These are phyloP conservation scores for Halophytophthora batemanensis DNA, from an alignment of 352 stramenopile genomes.

Conservation along the genomic window DNA sequence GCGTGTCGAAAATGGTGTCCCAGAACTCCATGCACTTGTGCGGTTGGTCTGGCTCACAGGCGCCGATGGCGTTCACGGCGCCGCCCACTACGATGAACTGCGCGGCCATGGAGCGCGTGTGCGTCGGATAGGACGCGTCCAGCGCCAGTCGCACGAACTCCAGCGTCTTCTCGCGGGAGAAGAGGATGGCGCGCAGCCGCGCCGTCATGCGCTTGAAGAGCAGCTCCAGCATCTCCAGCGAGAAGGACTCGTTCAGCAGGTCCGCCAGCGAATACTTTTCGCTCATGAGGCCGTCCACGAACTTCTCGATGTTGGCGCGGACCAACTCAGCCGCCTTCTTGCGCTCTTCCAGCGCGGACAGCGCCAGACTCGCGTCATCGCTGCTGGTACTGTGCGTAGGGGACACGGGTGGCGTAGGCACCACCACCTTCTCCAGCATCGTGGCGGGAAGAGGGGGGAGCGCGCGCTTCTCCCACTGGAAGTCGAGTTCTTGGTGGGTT, in stretches of 20 bases:
- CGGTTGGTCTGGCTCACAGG: slow-evolving; percentile 36
- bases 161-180: slow-evolving; percentile 62
- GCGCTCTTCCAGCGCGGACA: slow-evolving; percentile 30
- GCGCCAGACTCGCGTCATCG: slow-evolving; percentile 21
- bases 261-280: slow-evolving; percentile 54
- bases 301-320: slow-evolving; percentile 75
- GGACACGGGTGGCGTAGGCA: slow-evolving; percentile 25
- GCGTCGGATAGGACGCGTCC: slow-evolving; percentile 41
- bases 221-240: slow-evolving; percentile 80
- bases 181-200: slow-evolving; percentile 70
- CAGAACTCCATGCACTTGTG: slow-evolving; percentile 66
- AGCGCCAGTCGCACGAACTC: slow-evolving; percentile 72
- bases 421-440: slow-evolving; percentile 29
- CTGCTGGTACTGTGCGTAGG: slow-evolving; percentile 19
- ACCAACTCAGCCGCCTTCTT: slow-evolving; percentile 54
- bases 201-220: slow-evolving; percentile 86
- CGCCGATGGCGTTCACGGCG: slow-evolving; percentile 50
- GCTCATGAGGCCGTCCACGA: slow-evolving; percentile 80
- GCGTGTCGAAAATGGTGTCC: slow-evolving; percentile 62
- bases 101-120: slow-evolving; percentile 69
- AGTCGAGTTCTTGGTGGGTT: not conserved
- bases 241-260: slow-evolving; percentile 80
- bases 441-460: no score
- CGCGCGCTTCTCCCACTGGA: no score
- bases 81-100: slow-evolving; percentile 75